phyloP scores from a whole-genome alignment of 768 basidiomycete species.

The Lactarius psammicola region DNA sequence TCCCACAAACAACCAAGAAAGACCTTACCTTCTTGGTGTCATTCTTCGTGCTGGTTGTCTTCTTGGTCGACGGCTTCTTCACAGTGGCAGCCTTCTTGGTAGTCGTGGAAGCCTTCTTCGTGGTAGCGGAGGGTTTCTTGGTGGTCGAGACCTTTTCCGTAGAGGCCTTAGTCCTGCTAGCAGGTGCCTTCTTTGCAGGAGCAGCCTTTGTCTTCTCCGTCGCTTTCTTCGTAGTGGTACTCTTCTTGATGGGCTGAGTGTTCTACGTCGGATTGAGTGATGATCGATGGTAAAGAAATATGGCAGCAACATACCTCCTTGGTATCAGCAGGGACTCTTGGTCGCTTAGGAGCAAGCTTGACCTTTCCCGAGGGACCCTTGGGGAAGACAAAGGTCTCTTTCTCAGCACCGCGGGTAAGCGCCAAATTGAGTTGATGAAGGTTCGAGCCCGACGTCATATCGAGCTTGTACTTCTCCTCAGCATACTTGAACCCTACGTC shows the following conservation, averaged over 20 bases:
- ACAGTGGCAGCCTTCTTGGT: slow-evolving; percentile 37
- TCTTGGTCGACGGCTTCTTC: slow-evolving; percentile 37
- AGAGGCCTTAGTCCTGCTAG: slow-evolving; percentile 34
- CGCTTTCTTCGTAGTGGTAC: slow-evolving; percentile 30
- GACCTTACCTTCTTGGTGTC: slow-evolving; percentile 39
- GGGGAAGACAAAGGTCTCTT: slow-evolving; percentile 54
- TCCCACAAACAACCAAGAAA: not conserved
- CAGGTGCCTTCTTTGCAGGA: slow-evolving; percentile 39
- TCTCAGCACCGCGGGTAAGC: slow-evolving; percentile 51
- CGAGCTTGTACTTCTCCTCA: slow-evolving; percentile 53
- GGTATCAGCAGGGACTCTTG: slow-evolving; percentile 41
- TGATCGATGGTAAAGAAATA: not conserved
- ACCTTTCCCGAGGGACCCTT: slow-evolving; percentile 73
- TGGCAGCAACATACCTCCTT: slow-evolving; percentile 53
- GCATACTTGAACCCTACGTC: slow-evolving; percentile 42
- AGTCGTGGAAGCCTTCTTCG: slow-evolving; percentile 39
- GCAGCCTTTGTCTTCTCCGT: slow-evolving; percentile 33
- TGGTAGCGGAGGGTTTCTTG: slow-evolving; percentile 33
- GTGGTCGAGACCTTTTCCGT: slow-evolving; percentile 37
- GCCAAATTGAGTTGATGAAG: slow-evolving; percentile 51
- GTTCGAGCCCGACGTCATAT: slow-evolving; percentile 45
- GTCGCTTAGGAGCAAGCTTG: slow-evolving; percentile 61
- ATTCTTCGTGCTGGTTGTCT: slow-evolving; percentile 33
- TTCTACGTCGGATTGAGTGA: slow-evolving; percentile 34
- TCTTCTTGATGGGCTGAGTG: slow-evolving; percentile 37